Evolutionary conservation across 371 early-diverging fungal genomes (phyloP).

Genomic region (Basidiobolus meristosporus): DNA sequence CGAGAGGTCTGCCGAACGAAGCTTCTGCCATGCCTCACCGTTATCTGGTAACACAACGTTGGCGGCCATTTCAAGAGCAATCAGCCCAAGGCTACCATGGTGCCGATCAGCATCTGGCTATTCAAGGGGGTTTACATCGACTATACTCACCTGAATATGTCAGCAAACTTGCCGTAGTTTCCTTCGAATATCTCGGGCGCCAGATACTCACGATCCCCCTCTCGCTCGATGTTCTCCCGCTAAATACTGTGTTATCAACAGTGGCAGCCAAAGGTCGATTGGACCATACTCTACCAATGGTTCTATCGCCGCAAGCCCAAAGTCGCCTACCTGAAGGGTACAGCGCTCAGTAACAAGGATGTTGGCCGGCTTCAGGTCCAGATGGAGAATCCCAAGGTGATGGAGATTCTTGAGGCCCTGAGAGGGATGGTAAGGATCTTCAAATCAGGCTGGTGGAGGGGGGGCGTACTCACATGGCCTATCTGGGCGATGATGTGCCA

Average conservation of each 20-base stretch:
- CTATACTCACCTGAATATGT: constrained; percentile 58
- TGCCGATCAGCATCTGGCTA: neutral
- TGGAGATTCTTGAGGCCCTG: constrained; percentile 61
- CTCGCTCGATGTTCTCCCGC: constrained; percentile 24
- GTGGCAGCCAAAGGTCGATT: constrained; percentile 2
- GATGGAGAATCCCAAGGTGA: constrained; percentile 40
- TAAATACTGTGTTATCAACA: constrained; percentile 5
- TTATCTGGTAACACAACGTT: constrained; percentile 11
- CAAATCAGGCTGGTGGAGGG: neutral
- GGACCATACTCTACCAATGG: constrained; percentile 23
- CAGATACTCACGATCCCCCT: constrained; percentile 93
- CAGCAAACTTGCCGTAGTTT: constrained; percentile 58
- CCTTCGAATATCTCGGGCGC: constrained; percentile 81
- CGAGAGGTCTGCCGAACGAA: constrained; percentile 1
- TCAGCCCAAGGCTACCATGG: constrained; percentile 60
- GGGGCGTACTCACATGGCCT: constrained; percentile 18
- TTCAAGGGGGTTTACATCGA: neutral
- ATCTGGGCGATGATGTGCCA: constrained; percentile 70
- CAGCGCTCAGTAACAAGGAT: constrained; percentile 45
- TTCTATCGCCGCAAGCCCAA: constrained; percentile 54
- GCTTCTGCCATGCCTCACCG: constrained; percentile 3
- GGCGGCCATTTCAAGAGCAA: constrained; percentile 70
- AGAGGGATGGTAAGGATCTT: neutral
- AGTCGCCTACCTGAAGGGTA: constrained; percentile 66
- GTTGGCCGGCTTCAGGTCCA: constrained; percentile 84